Evolutionary conservation across 345 rosid species (phyloP).

Genomic region (Eucalyptus shirleyi): DNA sequence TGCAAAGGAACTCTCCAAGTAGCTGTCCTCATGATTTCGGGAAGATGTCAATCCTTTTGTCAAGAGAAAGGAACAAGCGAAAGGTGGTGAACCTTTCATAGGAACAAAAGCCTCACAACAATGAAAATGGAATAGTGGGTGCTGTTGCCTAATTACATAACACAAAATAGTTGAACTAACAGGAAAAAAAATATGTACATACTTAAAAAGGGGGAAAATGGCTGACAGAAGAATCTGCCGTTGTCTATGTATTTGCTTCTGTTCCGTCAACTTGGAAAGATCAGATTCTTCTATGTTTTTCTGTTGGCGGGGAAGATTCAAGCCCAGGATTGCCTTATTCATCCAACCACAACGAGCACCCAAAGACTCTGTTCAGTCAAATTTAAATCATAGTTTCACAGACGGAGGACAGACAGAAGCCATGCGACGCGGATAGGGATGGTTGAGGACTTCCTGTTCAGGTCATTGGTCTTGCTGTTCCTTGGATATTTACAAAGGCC

Average conservation of each 20-base stretch:
- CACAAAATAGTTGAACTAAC: neutral
- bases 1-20: neutral
- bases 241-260: neutral
- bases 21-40: neutral
- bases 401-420: neutral
- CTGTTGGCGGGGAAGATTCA: neutral
- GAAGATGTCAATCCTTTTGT: neutral
- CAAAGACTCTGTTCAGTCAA: neutral
- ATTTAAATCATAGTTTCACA: neutral
- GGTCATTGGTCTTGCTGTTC: neutral
- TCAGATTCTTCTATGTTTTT: neutral
- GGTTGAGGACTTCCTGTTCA: neutral
- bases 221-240: neutral
- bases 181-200: neutral
- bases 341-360: neutral
- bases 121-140: neutral
- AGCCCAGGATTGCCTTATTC: neutral
- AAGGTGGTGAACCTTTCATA: neutral
- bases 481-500: neutral
- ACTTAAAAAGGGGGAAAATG: neutral
- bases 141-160: neutral
- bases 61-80: neutral
- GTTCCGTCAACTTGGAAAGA: neutral
- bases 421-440: neutral
- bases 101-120: neutral